A percentile compares a stretch with the other conserved stretches of the same genome.
These are phyloP conservation scores for Hypoxylon rickii DNA, from an alignment of 495 filamentous ascomycete genomes.

Conservation along the genomic window DNA sequence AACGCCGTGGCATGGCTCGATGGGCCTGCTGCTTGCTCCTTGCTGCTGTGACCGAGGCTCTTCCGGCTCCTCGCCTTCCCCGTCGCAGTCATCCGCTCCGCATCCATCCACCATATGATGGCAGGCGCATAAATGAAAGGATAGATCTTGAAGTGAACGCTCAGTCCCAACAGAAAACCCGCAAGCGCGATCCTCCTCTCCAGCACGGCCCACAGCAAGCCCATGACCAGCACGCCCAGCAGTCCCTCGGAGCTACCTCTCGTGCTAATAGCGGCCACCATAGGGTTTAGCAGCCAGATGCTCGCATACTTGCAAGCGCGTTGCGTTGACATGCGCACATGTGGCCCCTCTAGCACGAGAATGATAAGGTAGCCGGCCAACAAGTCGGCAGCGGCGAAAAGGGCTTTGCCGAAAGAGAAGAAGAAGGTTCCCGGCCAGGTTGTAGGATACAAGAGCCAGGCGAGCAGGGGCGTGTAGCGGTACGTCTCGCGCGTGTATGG, in stretches of 20 bases:
- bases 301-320: conserved; percentile 72
- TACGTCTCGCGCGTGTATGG: conserved; percentile 93
- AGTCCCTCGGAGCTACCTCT: conserved; percentile 92
- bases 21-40: not conserved
- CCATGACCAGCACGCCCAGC: conserved; percentile 79
- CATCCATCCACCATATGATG: conserved; percentile 86
- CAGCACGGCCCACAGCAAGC: conserved; percentile 79
- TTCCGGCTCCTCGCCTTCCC: not conserved
- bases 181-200: conserved; percentile 63
- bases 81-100: conserved; percentile 41
- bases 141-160: conserved; percentile 98
- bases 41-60: not conserved
- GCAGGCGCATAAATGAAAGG: conserved; percentile 91
- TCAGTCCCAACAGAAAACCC: conserved; percentile 76
- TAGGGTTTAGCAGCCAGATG: conserved; percentile 94
- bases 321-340: conserved; percentile 40
- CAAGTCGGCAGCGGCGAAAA: conserved; percentile 84
- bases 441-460: conserved; percentile 87
- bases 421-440: conserved; percentile 60
- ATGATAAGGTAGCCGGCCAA: conserved; percentile 85
- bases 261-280: conserved; percentile 96
- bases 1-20: conserved; percentile 51
- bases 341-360: conserved; percentile 53
- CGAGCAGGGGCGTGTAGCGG: conserved; percentile 91
- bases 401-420: conserved; percentile 85